phyloP scores from a whole-genome alignment of 257 asterid species.

The Dorcoceras hygrometricum region DNA sequence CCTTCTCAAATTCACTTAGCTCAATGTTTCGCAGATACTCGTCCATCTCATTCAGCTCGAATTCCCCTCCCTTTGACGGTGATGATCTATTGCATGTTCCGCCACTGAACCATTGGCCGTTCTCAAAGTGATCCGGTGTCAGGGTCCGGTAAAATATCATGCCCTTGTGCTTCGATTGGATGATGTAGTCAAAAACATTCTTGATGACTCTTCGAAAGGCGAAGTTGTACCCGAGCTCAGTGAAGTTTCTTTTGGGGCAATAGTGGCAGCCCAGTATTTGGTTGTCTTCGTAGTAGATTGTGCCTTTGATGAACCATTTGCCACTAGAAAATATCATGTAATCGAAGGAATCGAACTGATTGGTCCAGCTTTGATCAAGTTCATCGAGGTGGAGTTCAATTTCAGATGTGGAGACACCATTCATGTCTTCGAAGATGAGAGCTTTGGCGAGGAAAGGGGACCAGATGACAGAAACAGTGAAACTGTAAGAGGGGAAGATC shows the following conservation, averaged over 20 bases:
- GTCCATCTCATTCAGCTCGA: conserved; percentile 37
- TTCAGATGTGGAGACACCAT: conserved; percentile 68
- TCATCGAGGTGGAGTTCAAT: conserved; percentile 62
- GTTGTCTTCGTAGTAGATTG: conserved; percentile 59
- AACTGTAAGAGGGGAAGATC: conserved; percentile 63
- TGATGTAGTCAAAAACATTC: conserved; percentile 42
- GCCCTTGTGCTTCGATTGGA: conserved; percentile 51
- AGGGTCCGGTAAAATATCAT: conserved; percentile 52
- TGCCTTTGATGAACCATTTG: conserved; percentile 60
- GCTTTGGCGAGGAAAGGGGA: conserved; percentile 78
- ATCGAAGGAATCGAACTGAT: conserved; percentile 45
- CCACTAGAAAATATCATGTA: conserved; percentile 62
- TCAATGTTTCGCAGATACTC: conserved; percentile 45
- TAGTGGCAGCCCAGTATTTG: conserved; percentile 56
- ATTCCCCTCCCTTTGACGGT: conserved; percentile 59
- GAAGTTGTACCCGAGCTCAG: conserved; percentile 50
- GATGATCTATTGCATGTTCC: conserved; percentile 53
- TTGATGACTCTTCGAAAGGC: conserved; percentile 57
- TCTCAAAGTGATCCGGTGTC: conserved; percentile 70
- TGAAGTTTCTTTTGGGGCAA: conserved; percentile 57
- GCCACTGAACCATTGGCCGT: conserved; percentile 69
- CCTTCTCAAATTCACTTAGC: conserved; percentile 45
- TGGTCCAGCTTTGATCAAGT: conserved; percentile 66
- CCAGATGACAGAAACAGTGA: conserved; percentile 67
- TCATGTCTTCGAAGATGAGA: conserved; percentile 51